Percentiles rank a stretch among this genome's conserved stretches.
These are phyloP conservation scores for Hypoxylon subgilvum DNA, from an alignment of 495 filamentous ascomycete genomes.

Conservation along the genomic window DNA sequence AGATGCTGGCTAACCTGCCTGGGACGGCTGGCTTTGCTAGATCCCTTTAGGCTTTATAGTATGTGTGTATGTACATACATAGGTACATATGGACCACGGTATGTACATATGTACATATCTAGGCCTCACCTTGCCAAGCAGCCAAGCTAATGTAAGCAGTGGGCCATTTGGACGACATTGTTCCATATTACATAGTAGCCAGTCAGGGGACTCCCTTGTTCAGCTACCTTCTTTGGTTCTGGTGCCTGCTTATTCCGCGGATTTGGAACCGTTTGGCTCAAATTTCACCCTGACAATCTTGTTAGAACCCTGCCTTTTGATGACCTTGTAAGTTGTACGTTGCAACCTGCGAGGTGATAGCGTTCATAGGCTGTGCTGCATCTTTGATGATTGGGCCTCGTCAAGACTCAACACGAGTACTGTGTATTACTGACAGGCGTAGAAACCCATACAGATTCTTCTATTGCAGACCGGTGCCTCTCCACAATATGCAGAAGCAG, in stretches of 20 bases:
- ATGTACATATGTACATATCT: neutral
- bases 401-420: constrained; percentile 24
- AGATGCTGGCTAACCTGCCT: constrained; percentile 28
- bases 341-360: no score
- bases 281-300: constrained; percentile 36
- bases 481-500: constrained; percentile 25
- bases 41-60: no score
- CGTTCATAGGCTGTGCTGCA: no score
- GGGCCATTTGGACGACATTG: constrained; percentile 18
- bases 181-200: constrained; percentile 37
- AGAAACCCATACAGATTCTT: constrained; percentile 20
- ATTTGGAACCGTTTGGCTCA: constrained; percentile 37
- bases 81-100: neutral
- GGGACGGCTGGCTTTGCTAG: constrained; percentile 1
- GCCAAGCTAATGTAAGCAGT: constrained; percentile 28
- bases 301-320: constrained; percentile 10
- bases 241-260: constrained; percentile 38
- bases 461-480: constrained; percentile 20
- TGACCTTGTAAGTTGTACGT: neutral
- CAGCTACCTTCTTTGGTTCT: constrained; percentile 26
- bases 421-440: no score
- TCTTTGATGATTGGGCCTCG: constrained; percentile 14
- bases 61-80: no score
- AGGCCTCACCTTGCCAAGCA: constrained; percentile 16
- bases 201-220: constrained; percentile 34